Evolutionary conservation across 805 yeast genomes (phyloP), one percentile per base, ranked within the genome.

Genomic region (Zygoascus flipseniorum): DNA sequence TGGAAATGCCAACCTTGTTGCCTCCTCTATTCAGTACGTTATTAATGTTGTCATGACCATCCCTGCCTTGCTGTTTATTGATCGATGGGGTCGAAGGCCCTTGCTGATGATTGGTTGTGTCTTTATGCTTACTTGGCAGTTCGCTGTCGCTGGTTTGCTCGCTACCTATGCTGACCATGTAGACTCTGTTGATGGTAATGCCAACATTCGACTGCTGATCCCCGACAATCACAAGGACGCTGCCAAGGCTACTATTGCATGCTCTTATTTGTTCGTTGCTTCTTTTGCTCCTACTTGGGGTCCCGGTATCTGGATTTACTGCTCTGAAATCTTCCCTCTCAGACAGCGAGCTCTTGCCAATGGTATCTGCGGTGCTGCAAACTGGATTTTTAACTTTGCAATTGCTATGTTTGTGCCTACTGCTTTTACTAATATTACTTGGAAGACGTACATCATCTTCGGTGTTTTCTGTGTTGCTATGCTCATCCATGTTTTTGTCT

Each of bases 251-350:
- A 71, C 77, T 62, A 75, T 80, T 62, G 81, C 80, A 19, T 76
- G 63, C 60, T 68, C 74, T 4, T 79, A 81, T 66, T 57, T 78
- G 56, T 87, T 84, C 65, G 83, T 87, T 60, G 81, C 83, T 52
- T 82, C 83, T 66, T 87, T 85, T 69, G 95, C 95, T 10, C 76
- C 87, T 2, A 78, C 92, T 23, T 87, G 93, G 93, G 95, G 95
- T 64, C 93, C 54, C 5, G 70, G 64, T 39, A 59, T 60, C 55
- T 62, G 66, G 65, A 58, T 81, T 56, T 78, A 76, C 53, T 81
- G 80, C n/a, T 81, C 86, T 5, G 86, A 62, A 53, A 62, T 62
- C 50, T 62, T 77, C 50, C 78, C 86, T 1, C 70, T 79, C 45
- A 68, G 67, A 50, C 72, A 74, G 52, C 73, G 87, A 65, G 79